A percentile compares a stretch with the other conserved stretches of the same genome.
These are phyloP conservation scores for Boechera stricta DNA, from an alignment of 345 rosid genomes.

Conservation along the genomic window DNA sequence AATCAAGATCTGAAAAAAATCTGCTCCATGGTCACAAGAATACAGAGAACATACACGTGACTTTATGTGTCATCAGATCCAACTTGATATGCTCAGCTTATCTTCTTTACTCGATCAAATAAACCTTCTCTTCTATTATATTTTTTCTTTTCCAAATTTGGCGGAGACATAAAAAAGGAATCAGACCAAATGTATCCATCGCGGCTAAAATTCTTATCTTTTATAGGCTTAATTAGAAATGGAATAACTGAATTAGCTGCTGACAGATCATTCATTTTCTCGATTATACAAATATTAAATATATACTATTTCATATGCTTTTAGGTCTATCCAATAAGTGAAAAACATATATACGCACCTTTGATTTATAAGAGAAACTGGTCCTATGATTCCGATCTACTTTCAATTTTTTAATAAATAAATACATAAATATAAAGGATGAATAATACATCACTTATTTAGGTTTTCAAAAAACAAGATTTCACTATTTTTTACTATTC, in stretches of 20 bases:
- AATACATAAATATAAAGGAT: no score
- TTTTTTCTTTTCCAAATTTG: neutral
- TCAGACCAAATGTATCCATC: neutral
- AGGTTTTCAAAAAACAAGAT: no score
- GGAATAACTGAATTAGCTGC: neutral
- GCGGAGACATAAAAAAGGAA: neutral
- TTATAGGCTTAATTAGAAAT: neutral
- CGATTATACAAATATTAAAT: neutral
- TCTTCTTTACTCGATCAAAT: constrained; percentile 24
- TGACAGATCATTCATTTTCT: constrained; percentile 3
- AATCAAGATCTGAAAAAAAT: constrained; percentile 33
- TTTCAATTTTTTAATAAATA: neutral
- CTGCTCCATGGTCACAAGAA: constrained; percentile 29
- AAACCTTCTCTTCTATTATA: neutral
- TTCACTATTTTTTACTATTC: no score
- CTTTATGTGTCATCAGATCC: constrained; percentile 21
- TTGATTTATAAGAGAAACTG: no score
- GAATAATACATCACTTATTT: no score
- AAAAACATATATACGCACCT: neutral
- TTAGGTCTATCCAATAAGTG: neutral
- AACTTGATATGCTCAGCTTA: constrained; percentile 17
- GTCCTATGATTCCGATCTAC: constrained; percentile 5
- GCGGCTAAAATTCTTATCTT: neutral
- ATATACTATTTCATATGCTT: neutral
- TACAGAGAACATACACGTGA: constrained; percentile 39